Evolutionary conservation across 305 asterid species (phyloP).

Genomic region (Fraxinus velutina): DNA sequence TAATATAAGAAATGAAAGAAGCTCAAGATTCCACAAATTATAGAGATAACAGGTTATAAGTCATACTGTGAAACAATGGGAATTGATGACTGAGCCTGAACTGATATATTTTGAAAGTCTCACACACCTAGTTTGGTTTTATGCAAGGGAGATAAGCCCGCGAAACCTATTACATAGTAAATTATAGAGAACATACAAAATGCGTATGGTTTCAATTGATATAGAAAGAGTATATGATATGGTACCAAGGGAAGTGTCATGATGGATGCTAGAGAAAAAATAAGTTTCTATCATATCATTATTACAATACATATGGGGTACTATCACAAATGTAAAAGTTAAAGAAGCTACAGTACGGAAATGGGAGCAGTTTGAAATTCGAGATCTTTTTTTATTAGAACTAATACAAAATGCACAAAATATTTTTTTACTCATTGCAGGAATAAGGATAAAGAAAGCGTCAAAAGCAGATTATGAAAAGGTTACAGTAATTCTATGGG

Average conservation of each 20-base stretch:
- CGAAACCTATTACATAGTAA: background rate
- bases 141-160: background rate
- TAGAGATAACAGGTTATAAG: background rate
- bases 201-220: background rate
- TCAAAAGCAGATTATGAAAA: background rate
- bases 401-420: background rate
- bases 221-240: background rate
- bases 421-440: background rate
- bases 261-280: background rate
- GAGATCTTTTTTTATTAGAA: background rate
- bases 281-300: background rate
- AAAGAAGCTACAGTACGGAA: background rate
- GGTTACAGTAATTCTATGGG: background rate
- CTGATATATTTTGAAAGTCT: background rate
- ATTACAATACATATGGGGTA: background rate
- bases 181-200: background rate
- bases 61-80: background rate
- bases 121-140: background rate
- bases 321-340: background rate
- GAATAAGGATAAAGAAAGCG: background rate
- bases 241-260: background rate
- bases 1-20: background rate
- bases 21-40: background rate
- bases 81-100: background rate
- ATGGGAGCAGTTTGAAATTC: background rate